A percentile compares a stretch with the other conserved stretches of the same genome.
phyloP scores from a whole-genome alignment of 2,329 filamentous ascomycete species.

The Alternaria conjuncta region DNA sequence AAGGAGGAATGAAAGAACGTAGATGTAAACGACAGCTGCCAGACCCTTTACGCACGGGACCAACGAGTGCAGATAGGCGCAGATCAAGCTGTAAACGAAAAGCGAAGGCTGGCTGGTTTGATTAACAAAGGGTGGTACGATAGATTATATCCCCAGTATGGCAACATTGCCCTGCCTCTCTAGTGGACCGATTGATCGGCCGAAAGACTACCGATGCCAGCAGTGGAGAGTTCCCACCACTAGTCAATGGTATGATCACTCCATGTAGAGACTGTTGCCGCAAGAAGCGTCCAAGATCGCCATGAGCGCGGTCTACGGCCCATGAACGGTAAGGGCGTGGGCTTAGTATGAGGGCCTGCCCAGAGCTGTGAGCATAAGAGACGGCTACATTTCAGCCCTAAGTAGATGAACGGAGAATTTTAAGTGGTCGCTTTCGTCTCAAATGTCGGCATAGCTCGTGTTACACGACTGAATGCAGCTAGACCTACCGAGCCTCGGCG shows the following conservation, averaged over 20 bases:
- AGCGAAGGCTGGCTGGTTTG: slow-evolving; percentile 14
- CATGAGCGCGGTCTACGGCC: slow-evolving; percentile 23
- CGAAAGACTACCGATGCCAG: slow-evolving; percentile 15
- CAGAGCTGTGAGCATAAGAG: slow-evolving; percentile 6
- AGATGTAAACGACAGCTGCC: slow-evolving; percentile 4
- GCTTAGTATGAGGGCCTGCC: slow-evolving; percentile 13
- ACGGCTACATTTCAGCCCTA: slow-evolving; percentile 18
- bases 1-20: slow-evolving; percentile 13
- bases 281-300: slow-evolving; percentile 20
- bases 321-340: slow-evolving; percentile 14
- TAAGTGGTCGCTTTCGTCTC: slow-evolving; percentile 8
- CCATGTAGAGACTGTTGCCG: slow-evolving; percentile 14
- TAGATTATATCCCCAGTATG: slow-evolving; percentile 21
- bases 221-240: slow-evolving; percentile 29
- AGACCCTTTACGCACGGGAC: neutral
- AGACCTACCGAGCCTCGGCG: slow-evolving; percentile 17
- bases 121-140: slow-evolving; percentile 22
- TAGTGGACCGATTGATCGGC: slow-evolving; percentile 17
- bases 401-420: slow-evolving; percentile 10
- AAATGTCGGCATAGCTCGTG: slow-evolving; percentile 10
- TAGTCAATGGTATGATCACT: slow-evolving; percentile 18
- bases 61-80: slow-evolving; percentile 4
- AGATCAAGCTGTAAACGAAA: slow-evolving; percentile 10
- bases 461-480: slow-evolving; percentile 21
- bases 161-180: slow-evolving; percentile 13